These are phyloP conservation scores for Xylariaceae sp. DNA, from an alignment of 2,329 filamentous ascomycete genomes.

Conservation along the genomic window DNA sequence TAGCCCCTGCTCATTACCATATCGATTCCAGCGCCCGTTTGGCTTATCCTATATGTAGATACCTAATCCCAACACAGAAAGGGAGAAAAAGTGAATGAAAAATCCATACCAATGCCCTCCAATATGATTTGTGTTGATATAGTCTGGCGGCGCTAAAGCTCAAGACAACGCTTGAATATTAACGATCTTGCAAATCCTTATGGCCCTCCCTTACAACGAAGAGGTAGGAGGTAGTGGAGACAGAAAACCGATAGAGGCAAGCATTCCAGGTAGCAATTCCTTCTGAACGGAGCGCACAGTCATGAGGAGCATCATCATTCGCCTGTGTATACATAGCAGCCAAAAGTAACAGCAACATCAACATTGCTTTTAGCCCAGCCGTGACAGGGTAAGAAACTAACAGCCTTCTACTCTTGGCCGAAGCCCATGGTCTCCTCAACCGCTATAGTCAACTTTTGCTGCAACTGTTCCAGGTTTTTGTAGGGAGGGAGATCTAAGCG, in stretches of 20 bases:
- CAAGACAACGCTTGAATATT: conserved; percentile 1
- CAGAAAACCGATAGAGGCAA: conserved; percentile 13
- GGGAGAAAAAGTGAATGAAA: conserved; percentile 5
- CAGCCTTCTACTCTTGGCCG: conserved; percentile 79
- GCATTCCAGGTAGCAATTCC: not conserved
- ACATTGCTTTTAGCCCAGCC: not conserved
- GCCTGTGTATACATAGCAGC: conserved; percentile 34
- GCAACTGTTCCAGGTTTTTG: conserved; percentile 83
- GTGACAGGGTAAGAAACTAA: conserved; percentile 21
- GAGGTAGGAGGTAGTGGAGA: not conserved
- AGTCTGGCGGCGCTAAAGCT: no score
- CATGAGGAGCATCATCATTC: conserved; percentile 28
- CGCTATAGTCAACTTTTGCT: conserved; percentile 91
- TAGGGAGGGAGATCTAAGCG: conserved; percentile 94
- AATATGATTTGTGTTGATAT: no score
- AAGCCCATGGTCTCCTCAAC: conserved; percentile 99
- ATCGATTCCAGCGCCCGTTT: conserved; percentile 6
- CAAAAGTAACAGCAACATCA: not conserved
- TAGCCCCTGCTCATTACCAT: conserved; percentile 11
- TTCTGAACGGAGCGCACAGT: not conserved
- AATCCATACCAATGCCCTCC: conserved; percentile 5
- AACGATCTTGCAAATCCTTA: conserved; percentile 6
- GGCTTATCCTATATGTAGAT: conserved; percentile 20
- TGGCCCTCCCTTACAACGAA: not conserved
- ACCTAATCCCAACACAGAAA: conserved; percentile 2